Evolutionary conservation across 1,139 yeast species (phyloP), one percentile per base, ranked within the genome.

Genomic region (Geotrichum aggregatum): DNA sequence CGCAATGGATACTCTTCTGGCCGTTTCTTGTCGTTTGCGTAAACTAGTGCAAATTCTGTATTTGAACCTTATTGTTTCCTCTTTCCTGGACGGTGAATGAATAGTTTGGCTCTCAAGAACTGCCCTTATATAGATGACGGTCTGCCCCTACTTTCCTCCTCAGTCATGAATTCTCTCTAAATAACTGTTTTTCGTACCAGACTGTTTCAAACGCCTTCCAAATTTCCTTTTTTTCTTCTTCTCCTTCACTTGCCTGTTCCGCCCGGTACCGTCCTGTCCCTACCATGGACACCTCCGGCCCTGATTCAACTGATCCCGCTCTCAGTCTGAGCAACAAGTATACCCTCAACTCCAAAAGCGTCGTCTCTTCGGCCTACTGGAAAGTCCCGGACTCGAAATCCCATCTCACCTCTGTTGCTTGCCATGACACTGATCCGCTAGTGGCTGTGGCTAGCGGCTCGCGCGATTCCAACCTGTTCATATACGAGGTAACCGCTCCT

Each of bases 381-480:
- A 78, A 76, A 59, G 71, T 84, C 7, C 87, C 88, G 2, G 88
- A 84, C 61, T 67, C 71, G 33, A 69, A 75, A 42, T 70, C 75
- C 63, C 78, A 80, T 59, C 71, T 86, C 52, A 83, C 88, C 0
- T 72, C 85, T 0, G 68, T 86, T 57, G 76, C 82, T 8, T 67
- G 74, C 16, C 77, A 76, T 50, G 68, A 66, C 6, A 61, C 66
- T 40, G 70, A 71, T 16, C 71, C 74, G 10, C 71, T 76, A 11
- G 66, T 87, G 45, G 94, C 95, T 0, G 76, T 87, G 6, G 79
- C 89, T 1, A 78, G 83, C 56, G 87, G 84, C 0, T 70, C 75
- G 42, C 52, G 63, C 3, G 77, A 74, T 19, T 71, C 78, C 50
- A 87, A 86, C 61, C 71, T 87, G 54, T 84, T 77, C 60, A 76